phyloP scores from a whole-genome alignment of 2,329 filamentous ascomycete genomes.

The Verticillium nubilum region DNA sequence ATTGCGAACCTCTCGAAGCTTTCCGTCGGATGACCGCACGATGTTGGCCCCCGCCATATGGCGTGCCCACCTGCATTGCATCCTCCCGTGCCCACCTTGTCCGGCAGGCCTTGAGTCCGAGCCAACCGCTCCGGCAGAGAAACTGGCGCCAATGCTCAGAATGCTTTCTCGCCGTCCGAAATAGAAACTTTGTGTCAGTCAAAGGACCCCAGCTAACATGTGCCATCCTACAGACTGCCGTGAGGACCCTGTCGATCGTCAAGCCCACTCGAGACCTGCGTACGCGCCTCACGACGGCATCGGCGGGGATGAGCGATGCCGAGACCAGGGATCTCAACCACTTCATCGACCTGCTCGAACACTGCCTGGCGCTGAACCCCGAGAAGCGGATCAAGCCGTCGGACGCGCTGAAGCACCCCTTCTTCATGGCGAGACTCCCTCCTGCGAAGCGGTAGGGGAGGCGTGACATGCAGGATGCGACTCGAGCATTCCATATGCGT shows the following conservation, averaged over 20 bases:
- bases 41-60: not conserved
- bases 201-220: conserved; percentile 7
- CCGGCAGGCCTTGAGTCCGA: not conserved
- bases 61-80: not conserved
- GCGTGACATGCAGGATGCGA: not conserved
- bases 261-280: conserved; percentile 81
- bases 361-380: conserved; percentile 82
- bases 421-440: conserved; percentile 54
- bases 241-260: conserved; percentile 61
- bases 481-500: no score
- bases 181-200: not conserved
- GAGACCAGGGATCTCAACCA: conserved; percentile 74
- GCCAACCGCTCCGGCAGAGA: not conserved
- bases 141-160: not conserved
- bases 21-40: not conserved
- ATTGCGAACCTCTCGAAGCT: not conserved
- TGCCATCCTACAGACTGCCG: conserved; percentile 46
- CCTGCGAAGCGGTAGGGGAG: conserved; percentile 15
- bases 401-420: conserved; percentile 85
- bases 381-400: conserved; percentile 84
- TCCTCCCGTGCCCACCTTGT: not conserved
- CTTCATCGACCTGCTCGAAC: conserved; percentile 84
- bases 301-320: conserved; percentile 65
- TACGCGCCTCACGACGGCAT: conserved; percentile 69
- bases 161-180: not conserved